Evolutionary conservation across 108 stramenopile species (phyloP).

Genomic region (Cyclotella sp.): DNA sequence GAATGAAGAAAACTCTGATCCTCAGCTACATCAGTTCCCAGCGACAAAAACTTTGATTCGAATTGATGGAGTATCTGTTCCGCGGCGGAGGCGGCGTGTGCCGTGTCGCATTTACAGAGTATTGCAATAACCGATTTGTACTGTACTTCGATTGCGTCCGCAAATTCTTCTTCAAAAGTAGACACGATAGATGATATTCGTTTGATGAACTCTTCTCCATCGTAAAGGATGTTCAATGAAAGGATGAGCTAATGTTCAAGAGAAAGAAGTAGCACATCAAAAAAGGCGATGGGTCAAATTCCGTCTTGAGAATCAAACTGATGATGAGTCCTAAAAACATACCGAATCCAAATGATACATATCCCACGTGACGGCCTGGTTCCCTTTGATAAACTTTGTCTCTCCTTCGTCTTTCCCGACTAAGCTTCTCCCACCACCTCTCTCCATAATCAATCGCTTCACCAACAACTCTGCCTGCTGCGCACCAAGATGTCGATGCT

Average conservation of each 20-base stretch:
- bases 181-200: conserved; percentile 19
- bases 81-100: conserved; percentile 38
- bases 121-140: conserved; percentile 44
- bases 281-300: no score
- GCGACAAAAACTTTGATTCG: conserved; percentile 13
- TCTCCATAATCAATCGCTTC: conserved; percentile 40
- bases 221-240: conserved; percentile 19
- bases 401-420: not conserved
- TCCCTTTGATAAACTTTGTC: not conserved
- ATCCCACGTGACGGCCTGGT: conserved; percentile 26
- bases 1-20: conserved; percentile 12
- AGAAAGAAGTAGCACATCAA: not conserved
- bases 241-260: conserved; percentile 5
- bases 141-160: conserved; percentile 5
- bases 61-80: conserved; percentile 38
- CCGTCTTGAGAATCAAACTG: not conserved
- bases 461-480: conserved; percentile 36
- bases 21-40: no score
- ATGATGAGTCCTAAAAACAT: not conserved
- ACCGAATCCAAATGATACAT: conserved; percentile 22
- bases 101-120: conserved; percentile 34
- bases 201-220: conserved; percentile 22
- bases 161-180: conserved; percentile 23
- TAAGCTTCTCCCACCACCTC: conserved; percentile 26
- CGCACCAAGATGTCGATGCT: conserved; percentile 37